Evolutionary conservation across 768 basidiomycete genomes (phyloP).

Genomic region (Boletus reticuloceps): DNA sequence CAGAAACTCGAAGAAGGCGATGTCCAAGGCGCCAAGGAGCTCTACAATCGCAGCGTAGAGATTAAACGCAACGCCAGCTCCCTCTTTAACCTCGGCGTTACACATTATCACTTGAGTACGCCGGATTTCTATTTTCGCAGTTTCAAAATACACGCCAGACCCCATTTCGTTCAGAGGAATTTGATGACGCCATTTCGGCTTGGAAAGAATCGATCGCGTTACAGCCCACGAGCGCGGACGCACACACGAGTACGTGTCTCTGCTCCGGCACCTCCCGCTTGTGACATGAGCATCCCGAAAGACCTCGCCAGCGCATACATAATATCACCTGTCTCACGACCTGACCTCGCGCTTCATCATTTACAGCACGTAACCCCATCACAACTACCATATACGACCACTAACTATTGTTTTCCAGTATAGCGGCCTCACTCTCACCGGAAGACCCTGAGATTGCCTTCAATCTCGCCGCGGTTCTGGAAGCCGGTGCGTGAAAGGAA

Average conservation of each 20-base stretch:
- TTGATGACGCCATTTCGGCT: slow-evolving; percentile 77
- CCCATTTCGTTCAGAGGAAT: slow-evolving; percentile 61
- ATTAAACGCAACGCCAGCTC: slow-evolving; percentile 79
- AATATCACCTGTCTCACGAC: slow-evolving; percentile 72
- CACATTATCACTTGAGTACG: slow-evolving; percentile 85
- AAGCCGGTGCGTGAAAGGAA: slow-evolving; percentile 64
- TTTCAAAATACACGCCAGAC: slow-evolving; percentile 15
- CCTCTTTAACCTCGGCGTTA: slow-evolving; percentile 86
- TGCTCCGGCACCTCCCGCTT: slow-evolving; percentile 17
- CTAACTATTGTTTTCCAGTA: slow-evolving; percentile 48
- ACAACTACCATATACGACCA: slow-evolving; percentile 28
- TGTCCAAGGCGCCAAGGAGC: slow-evolving; percentile 69
- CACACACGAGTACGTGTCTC: slow-evolving; percentile 72
- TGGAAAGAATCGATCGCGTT: slow-evolving; percentile 85
- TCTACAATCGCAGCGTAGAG: slow-evolving; percentile 77
- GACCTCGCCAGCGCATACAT: slow-evolving; percentile 90
- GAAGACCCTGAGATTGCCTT: slow-evolving; percentile 91
- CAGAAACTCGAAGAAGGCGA: slow-evolving; percentile 85
- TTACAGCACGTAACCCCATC: slow-evolving; percentile 53
- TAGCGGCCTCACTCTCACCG: slow-evolving; percentile 78
- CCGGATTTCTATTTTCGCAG: slow-evolving; percentile 20
- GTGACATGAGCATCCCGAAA: slow-evolving; percentile 34
- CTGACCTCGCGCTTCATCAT: slow-evolving; percentile 85
- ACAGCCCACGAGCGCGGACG: slow-evolving; percentile 81
- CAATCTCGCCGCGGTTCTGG: slow-evolving; percentile 87